Evolutionary conservation across 345 rosid genomes (phyloP), one percentile per base, ranked within the genome.

Genomic region (Erodium maritimum): DNA sequence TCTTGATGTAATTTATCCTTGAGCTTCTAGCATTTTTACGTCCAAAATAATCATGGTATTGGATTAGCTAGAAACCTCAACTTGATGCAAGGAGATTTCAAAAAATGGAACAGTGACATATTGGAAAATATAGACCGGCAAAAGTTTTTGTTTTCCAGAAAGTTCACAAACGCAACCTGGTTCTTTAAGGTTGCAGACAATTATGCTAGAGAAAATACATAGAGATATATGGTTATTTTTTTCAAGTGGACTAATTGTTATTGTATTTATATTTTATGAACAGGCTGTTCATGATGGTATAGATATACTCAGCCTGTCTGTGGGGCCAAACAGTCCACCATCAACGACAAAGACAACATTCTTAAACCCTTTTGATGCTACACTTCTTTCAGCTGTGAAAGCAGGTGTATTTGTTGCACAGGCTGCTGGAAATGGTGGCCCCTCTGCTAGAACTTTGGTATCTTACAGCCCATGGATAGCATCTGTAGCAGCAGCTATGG

Each of bases 281-380:
- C 87, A 93, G 99, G 99, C 99, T 68, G 99, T 90, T 75, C 84
- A 80, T 70, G 99, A 93, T 76, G 99, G 97, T 21, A 94, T 93
- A 59, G 99, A 93, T 79, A 89, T 93, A 25, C 80, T 93, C 69
- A 93, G 90, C 70, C 90, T 93, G 61, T 93, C 96, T 17, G 91
- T 89, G 24, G 96, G 97, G 65, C 99, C 99, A 61, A 93, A 87
- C 69, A 82, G 99, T 72, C 97, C 99, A 54, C 91, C 95, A 63
- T 75, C 95, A 63, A 82, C 84, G 19, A 89, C 91, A 10, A 87
- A 79, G 75, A 87, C 87, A 52, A 93, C 99, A 45, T 93, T 71
- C 69, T 76, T 90, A 51, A 93, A 93, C 70, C 99, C 99, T 42
- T 93, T 93, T 51, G 99, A 93, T 77, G 90, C 84, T 54, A 89